phyloP scores from a whole-genome alignment of 495 filamentous ascomycete species.

The Elasticomyces elasticus region DNA sequence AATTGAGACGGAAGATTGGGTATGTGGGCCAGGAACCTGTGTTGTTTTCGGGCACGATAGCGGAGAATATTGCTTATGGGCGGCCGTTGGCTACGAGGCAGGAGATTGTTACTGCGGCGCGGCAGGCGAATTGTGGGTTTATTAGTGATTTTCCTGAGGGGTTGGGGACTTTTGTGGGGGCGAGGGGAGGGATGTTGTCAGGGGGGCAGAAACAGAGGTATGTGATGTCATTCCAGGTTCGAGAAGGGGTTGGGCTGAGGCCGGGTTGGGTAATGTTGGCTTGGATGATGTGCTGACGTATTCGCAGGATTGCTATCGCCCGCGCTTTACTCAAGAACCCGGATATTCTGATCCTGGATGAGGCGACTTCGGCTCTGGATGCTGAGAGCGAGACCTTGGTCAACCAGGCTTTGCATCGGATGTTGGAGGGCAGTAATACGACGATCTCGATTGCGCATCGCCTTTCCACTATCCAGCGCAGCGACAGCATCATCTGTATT shows the following conservation, averaged over 20 bases:
- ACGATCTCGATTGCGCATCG: slow-evolving; percentile 96
- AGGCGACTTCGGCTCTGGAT: slow-evolving; percentile 68
- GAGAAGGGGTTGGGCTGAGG: not conserved
- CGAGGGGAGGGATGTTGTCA: slow-evolving; percentile 84
- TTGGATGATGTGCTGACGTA: not conserved
- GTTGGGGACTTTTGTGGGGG: slow-evolving; percentile 85
- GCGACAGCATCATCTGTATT: slow-evolving; percentile 84
- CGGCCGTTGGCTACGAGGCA: slow-evolving; percentile 64
- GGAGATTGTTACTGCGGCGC: slow-evolving; percentile 77
- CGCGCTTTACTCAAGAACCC: slow-evolving; percentile 89
- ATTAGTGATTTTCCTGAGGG: slow-evolving; percentile 95
- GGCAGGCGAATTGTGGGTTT: slow-evolving; percentile 93
- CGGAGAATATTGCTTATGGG: slow-evolving; percentile 94
- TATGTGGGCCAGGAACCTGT: slow-evolving; percentile 93
- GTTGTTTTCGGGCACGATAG: slow-evolving; percentile 88
- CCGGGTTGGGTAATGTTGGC: not conserved
- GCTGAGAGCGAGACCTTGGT: slow-evolving; percentile 97
- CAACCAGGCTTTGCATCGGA: slow-evolving; percentile 70
- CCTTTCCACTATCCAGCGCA: slow-evolving; percentile 89
- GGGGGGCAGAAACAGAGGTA: slow-evolving; percentile 89
- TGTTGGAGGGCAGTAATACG: slow-evolving; percentile 78
- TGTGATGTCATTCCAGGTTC: not conserved
- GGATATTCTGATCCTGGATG: slow-evolving; percentile 91
- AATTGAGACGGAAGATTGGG: slow-evolving; percentile 85
- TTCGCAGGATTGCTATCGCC: slow-evolving; percentile 74